Base-by-base conservation (phyloP, 495 filamentous ascomycete genomes). In the Aspergillus avenaceus region DNA sequence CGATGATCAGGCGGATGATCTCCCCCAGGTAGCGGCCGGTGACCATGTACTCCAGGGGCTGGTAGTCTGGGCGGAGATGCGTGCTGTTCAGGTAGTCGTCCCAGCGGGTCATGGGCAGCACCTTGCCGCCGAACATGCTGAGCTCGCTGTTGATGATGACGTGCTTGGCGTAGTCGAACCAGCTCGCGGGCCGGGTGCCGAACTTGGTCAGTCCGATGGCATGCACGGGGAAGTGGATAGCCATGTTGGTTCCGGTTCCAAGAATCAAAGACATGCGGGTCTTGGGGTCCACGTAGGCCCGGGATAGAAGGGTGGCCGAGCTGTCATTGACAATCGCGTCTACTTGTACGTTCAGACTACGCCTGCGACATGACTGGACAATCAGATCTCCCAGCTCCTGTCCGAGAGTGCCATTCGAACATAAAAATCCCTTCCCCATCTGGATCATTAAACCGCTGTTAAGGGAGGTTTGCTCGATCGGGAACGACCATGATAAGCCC, bases 1-100 rank as follows among this genome's bases (percentile, higher is more conserved):
- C 60, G 18, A 88, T 79, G 21, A 91, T 84, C 5, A 95, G 70
- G 13, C 90, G 81, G 7, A 84, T 86, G 34, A 96, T 82, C 64
- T 95, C 90, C 27, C 90, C 90, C 1, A 95, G 71, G 54, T 96
- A 96, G 5, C 87, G 79, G 0, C 90, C 90, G 2, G 87, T 82
- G 24, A 90, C 87, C 82, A 96, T 90, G 64, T 95, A 93, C 63
- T 96, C 90, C 50, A 95, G 79, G 0, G 90, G 90, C 64, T 95
- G 89, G 57, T 93, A 95, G 23, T 90, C 87, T 0, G 89, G 89
- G 0, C 79, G 77, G 53, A 90, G 80, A 55, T 86, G 83, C 1
- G 79, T 79, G 13, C 66, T 60, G 60, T 93, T 90, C 16, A 96
- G 74, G 32, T 72, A 55, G 4, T 78, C 70, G 58, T 96, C 90